Base-by-base conservation (phyloP, 768 basidiomycete genomes). In the Boletus coccyginus region DNA sequence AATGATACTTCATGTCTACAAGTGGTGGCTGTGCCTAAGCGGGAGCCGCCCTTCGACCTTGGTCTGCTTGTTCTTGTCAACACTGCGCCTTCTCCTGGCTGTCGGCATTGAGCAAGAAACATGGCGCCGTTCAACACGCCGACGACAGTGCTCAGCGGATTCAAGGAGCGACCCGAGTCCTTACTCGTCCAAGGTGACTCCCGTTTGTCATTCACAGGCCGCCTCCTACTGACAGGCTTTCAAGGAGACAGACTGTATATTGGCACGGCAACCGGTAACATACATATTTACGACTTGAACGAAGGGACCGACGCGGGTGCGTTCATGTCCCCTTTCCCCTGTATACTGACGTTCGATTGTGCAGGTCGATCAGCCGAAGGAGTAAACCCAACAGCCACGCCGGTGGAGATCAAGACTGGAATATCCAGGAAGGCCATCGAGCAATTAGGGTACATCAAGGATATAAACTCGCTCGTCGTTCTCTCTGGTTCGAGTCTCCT, bases 401-500 rank as follows among this genome's bases (percentile, higher is more conserved):
- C 84, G 2, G 73, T 86, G 5, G 89, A 92, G 64, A 78, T 79
- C 32, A 91, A 81, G 82, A 87, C 86, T 64, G 75, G 72, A 13
- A 67, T 93, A 35, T 78, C 83, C 29, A 75, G 83, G 61, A 84
- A 80, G 65, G 77, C 90, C 14, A 89, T 99, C 42, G 96, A 98
- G 53, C 93, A 95, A 66, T 75, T 99, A 3, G 92, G 87, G 0
- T 88, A 86, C 51, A 80, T 98, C 60, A 86, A 86, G 59, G 90
- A 93, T 62, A 81, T 91, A n/a, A 88, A 92, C 63, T 89, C 91
- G 5, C 76, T 99, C 24, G 86, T 92, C 3, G 77, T 90, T 6
- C 80, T 98, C 5, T 90, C 92, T 27, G 95, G 95, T 93, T 53
- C 35, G 66, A 19, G 53, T 56, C 80, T 42, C 35, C 31, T 32